Evolutionary conservation across 2,329 filamentous ascomycete genomes (phyloP), one percentile per base, ranked within the genome.

Genomic region (Beauveria scarabaeidicola): DNA sequence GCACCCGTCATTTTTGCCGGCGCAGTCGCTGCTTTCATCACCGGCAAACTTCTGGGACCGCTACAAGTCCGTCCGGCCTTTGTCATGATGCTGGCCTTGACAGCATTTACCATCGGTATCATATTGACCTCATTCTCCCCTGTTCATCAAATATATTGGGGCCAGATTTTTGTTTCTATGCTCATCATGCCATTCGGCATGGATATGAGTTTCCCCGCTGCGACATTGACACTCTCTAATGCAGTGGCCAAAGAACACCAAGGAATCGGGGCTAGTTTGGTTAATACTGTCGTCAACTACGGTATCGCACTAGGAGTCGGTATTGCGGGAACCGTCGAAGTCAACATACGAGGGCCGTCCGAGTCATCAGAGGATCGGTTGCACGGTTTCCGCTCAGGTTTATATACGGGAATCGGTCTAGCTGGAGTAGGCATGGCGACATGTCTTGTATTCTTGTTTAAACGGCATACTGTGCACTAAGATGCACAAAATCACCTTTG

Each of bases 281-380:
- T 88, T 36, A 84, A 80, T 60, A 88, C 85, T 0, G 75, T 86
- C 11, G 81, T 89, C 62, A 88, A 90, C 69, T 90, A 89, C 67
- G 81, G 80, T 61, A 88, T 89, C 38, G 83, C 82, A 1, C 69
- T 89, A 3, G 84, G 83, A 0, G 74, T 90, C 0, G 87, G 86
- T 0, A 79, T 90, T 50, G 85, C 85, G 0, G 85, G 84, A 0
- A 88, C 84, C 0, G 79, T 88, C 2, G 84, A 88, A 66, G 70
- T 72, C 0, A 70, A 74, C 6, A 67, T 75, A 0, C 64, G 68
- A 3, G 56, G 63, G 10, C 66, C 67, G 46, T 58, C 64, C 21
- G 55, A 63, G 10, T 61, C 65, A 1, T 51, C 66, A 19, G 65
- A 72, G 25, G 62, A 67, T n/a, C 44, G 52, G n/a, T 56, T 76